phyloP scores from a whole-genome alignment of 2,329 filamentous ascomycete species.

The Cladorrhinum sp. region DNA sequence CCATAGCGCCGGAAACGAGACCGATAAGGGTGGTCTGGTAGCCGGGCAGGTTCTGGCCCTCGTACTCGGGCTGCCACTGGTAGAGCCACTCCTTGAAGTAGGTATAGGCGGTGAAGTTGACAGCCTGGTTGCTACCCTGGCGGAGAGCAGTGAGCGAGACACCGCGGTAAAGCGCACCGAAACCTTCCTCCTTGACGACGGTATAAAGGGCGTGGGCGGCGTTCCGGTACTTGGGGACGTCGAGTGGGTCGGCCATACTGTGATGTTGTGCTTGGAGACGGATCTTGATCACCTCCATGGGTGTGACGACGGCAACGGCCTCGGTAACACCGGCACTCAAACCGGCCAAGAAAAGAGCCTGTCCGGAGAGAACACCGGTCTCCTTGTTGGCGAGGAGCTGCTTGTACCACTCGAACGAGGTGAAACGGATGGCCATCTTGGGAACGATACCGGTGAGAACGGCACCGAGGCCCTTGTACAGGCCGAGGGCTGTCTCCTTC shows the following conservation, averaged over 20 bases:
- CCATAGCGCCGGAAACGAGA: conserved; percentile 89
- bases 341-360: conserved; percentile 69
- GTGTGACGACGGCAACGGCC: conserved; percentile 92
- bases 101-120: conserved; percentile 97
- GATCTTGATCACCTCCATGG: conserved; percentile 99
- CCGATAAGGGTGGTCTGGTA: conserved; percentile 93
- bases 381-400: conserved; percentile 67
- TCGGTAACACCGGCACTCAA: conserved; percentile 92
- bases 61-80: conserved; percentile 66
- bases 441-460: conserved; percentile 95
- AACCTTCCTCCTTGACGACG: conserved; percentile 85
- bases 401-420: conserved; percentile 96
- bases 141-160: conserved; percentile 89
- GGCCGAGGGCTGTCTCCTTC: conserved; percentile 83
- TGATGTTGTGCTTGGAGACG: conserved; percentile 97
- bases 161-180: conserved; percentile 84
- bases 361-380: conserved; percentile 65
- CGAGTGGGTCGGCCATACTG: conserved; percentile 93
- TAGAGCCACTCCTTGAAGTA: conserved; percentile 83
- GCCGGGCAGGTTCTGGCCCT: conserved; percentile 64
- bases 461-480: conserved; percentile 98
- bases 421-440: conserved; percentile 99
- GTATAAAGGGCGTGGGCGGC: conserved; percentile 81
- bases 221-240: conserved; percentile 95
- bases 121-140: conserved; percentile 95